These are phyloP conservation scores for Xylaria palmicola DNA, from an alignment of 495 filamentous ascomycete species.

Conservation along the genomic window DNA sequence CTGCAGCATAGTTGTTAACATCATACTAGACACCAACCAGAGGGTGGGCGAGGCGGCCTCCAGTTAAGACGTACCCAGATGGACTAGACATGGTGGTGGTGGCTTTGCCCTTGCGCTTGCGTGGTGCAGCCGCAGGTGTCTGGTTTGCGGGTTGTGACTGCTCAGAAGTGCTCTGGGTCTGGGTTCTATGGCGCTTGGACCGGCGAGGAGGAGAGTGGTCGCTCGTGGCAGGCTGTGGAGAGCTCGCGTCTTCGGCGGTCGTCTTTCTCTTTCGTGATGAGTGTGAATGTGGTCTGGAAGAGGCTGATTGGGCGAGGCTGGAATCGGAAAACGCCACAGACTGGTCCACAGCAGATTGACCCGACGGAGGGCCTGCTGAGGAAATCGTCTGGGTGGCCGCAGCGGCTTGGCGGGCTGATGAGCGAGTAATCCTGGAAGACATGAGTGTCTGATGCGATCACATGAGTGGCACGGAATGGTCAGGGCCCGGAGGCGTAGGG, in stretches of 20 bases:
- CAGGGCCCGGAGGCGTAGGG: constrained; percentile 8
- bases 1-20: constrained; percentile 12
- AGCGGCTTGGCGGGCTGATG: constrained; percentile 75
- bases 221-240: constrained; percentile 27
- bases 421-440: constrained; percentile 81
- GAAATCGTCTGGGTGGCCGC: constrained; percentile 60
- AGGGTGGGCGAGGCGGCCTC: not conserved
- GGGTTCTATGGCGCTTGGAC: constrained; percentile 53
- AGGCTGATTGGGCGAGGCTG: constrained; percentile 42
- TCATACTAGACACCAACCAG: not conserved
- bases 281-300: constrained; percentile 27
- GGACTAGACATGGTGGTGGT: constrained; percentile 77
- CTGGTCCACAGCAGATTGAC: constrained; percentile 35
- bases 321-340: constrained; percentile 42
- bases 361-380: constrained; percentile 39
- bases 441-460: constrained; percentile 56
- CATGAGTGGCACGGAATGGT: constrained; percentile 1
- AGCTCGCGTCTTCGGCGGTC: constrained; percentile 25
- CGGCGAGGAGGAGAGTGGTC: constrained; percentile 44
- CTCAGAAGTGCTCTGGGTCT: constrained; percentile 21
- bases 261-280: constrained; percentile 43
- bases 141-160: constrained; percentile 23
- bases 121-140: constrained; percentile 44
- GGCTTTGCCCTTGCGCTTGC: constrained; percentile 62
- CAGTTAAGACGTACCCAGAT: constrained; percentile 24